Evolutionary conservation across 768 basidiomycete genomes (phyloP), one percentile per base, ranked within the genome.

Genomic region (Jaapia argillacea): DNA sequence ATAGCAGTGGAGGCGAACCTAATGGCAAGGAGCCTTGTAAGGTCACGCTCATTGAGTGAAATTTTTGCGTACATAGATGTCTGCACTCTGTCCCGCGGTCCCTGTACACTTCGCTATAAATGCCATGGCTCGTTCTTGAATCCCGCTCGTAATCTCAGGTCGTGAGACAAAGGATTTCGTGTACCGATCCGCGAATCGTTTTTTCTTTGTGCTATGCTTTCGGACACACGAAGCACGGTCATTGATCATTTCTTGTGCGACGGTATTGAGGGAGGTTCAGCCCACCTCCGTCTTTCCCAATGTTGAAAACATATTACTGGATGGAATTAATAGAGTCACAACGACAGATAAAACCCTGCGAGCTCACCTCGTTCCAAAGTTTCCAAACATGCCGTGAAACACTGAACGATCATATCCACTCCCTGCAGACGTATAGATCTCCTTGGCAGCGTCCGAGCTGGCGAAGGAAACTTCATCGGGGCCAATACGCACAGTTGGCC

Each of bases 381-480:
- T 48, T 18, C 27, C 26, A 26, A 54, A 51, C 20, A 54, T 22
- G 2, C 16, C 5, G 36, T 54, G 51, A 42, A 54, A 51, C 16
- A 40, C 12, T 5, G 48, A 39, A 21, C 51, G 51, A 24, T 54
- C 53, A 36, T 46, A 51, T n/a, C 53, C 53, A 26, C 53, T 51
- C 24, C 53, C 53, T 2, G 48, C 50, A n/a, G 48, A 49, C 26
- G 46, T 41, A 38, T 54, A 54, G 27, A 54, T 54, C 35, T 54
- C 50, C 40, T 54, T 54, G 39, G 31, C 48, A 2, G 53, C 53
- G 14, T 51, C 53, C 22, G 48, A 46, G 4, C 28, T 51, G 14
- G 53, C 53, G 21, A 51, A 54, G 2, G 53, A 51, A 12, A 54
- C 46, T 40, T 54, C 53, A 25, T 54, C 26, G 1, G 53, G 53